Percentiles rank a stretch among this genome's conserved stretches.
phyloP scores from a whole-genome alignment of 495 filamentous ascomycete genomes.

The Stereocaulon alpinum region DNA sequence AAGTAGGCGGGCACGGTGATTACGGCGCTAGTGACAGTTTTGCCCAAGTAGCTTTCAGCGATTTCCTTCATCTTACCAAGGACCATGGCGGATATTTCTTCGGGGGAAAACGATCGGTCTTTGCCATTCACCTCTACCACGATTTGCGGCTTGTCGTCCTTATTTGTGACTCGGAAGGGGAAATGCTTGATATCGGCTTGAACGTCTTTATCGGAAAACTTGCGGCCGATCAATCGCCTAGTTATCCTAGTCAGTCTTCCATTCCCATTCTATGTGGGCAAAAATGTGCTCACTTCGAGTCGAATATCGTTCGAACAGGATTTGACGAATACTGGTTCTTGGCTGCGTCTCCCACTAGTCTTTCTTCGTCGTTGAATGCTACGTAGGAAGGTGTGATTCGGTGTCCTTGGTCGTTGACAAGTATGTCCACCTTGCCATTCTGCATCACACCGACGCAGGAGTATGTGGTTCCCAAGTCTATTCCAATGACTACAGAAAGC shows the following conservation, averaged over 20 bases:
- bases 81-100: slow-evolving; percentile 30
- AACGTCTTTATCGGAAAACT: slow-evolving; percentile 75
- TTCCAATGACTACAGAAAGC: slow-evolving; percentile 61
- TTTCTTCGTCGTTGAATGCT: slow-evolving; percentile 95
- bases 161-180: slow-evolving; percentile 75
- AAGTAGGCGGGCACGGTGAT: slow-evolving; percentile 98
- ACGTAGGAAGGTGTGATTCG: slow-evolving; percentile 98
- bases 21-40: slow-evolving; percentile 82
- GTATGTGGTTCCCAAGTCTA: slow-evolving; percentile 98
- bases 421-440: slow-evolving; percentile 94
- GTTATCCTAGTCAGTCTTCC: not conserved
- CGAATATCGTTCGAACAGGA: slow-evolving; percentile 79
- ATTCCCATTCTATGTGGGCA: too few relatives aligned
- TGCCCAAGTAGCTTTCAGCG: slow-evolving; percentile 3
- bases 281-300: slow-evolving; percentile 52
- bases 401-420: slow-evolving; percentile 97
- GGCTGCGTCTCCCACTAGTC: slow-evolving; percentile 94
- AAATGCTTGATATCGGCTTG: slow-evolving; percentile 82
- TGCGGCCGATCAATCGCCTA: slow-evolving; percentile 73
- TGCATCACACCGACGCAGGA: slow-evolving; percentile 99
- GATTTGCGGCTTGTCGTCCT: slow-evolving; percentile 73
- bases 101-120: slow-evolving; percentile 41
- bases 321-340: slow-evolving; percentile 99
- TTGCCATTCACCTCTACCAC: slow-evolving; percentile 65
- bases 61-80: slow-evolving; percentile 96